Base-by-base conservation (phyloP, 129 eudicot genomes). In the Chrysanthemum lavandulifolium region DNA sequence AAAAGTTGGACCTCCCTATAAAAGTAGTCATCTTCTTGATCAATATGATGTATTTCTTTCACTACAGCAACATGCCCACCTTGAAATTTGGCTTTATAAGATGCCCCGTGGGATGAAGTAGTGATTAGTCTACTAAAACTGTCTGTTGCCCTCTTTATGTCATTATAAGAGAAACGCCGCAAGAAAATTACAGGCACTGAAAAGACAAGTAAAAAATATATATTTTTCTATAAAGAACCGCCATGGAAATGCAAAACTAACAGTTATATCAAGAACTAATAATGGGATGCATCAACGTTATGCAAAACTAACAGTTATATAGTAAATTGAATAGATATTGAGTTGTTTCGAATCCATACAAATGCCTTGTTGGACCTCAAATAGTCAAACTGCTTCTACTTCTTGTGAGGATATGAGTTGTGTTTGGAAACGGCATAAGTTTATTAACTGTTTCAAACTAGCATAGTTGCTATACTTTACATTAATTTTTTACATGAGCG, bases 111-210 rank as follows among this genome's bases (percentile, higher is more conserved):
- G 47, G 91, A 77, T 75, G 90, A 83, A 56, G 75, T 85, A 31
- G 73, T 67, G 40, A 87, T 49, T 47, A 82, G 73, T 80, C 97
- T 87, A 10, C 77, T 81, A 43, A 92, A 92, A 59, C 73, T 73
- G 48, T 92, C 91, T 1, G 97, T 92, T 8, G 97, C 96, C 82
- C 71, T 83, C 88, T 92, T 92, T 83, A 92, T 83, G 70, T 89
- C 96, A 68, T 82, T 92, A 64, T 86, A 84, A 11, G 94, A 83
- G 83, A 69, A 86, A 52, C 73, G 83, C 80, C 75, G 76, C 72
- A 89, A 53, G 71, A 89, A 79, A 27, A 74, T 79, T 43, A 83
- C 79, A 15, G 86, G 83, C 73, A 85, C 97, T 92, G 65, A 51
- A 73, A 78, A 23, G 15, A 29, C 11, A 71, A 36, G n/a, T n/a